These are phyloP conservation scores for Talaromyces sp. DNA, from an alignment of 2,329 filamentous ascomycete species.

Conservation along the genomic window DNA sequence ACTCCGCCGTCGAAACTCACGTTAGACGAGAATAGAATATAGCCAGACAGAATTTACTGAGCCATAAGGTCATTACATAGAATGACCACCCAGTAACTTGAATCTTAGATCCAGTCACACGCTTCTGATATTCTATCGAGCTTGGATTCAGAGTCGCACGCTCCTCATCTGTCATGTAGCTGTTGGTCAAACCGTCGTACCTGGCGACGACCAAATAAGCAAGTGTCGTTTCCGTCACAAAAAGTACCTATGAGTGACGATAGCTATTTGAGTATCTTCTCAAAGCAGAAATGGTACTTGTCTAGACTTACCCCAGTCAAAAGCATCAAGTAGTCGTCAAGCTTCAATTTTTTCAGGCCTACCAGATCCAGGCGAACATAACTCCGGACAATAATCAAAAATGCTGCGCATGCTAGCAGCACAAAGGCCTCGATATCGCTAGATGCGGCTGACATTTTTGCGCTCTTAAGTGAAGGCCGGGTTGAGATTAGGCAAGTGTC, in stretches of 20 bases:
- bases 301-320: conserved; percentile 45
- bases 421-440: conserved; percentile 42
- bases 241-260: conserved; percentile 39
- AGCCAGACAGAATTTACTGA: conserved; percentile 52
- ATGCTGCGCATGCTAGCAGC: conserved; percentile 48
- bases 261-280: neutral
- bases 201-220: conserved; percentile 48
- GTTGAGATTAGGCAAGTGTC: neutral
- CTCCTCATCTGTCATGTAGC: conserved; percentile 52
- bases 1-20: conserved; percentile 23
- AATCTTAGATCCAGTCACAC: conserved; percentile 51
- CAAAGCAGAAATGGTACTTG: neutral
- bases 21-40: conserved; percentile 56
- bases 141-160: conserved; percentile 44
- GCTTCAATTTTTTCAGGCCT: conserved; percentile 47
- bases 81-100: conserved; percentile 53
- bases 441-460: conserved; percentile 9
- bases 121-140: conserved; percentile 45
- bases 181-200: conserved; percentile 53
- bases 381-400: conserved; percentile 49
- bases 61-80: conserved; percentile 52
- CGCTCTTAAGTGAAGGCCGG: neutral
- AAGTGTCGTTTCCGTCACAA: conserved; percentile 47
- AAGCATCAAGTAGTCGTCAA: conserved; percentile 57
- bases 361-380: conserved; percentile 46